These are phyloP conservation scores for Microglena sp. DNA, from an alignment of 139 green algal genomes.

Conservation along the genomic window DNA sequence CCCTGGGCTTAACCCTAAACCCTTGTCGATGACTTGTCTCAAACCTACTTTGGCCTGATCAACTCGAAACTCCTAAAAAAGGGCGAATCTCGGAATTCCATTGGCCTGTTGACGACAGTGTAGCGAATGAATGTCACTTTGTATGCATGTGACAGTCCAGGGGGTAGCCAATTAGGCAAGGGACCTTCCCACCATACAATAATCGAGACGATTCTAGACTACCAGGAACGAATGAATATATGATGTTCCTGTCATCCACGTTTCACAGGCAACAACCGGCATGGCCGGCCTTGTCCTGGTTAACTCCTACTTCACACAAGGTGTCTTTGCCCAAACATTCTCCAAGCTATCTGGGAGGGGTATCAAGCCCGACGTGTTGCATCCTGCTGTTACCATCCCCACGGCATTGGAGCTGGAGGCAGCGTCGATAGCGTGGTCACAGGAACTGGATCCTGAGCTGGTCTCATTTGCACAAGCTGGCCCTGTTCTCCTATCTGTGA, in stretches of 20 bases:
- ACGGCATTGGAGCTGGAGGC: constrained; percentile 23
- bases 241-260: not conserved
- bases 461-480: constrained; percentile 29
- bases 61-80: no score
- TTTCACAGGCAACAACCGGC: constrained; percentile 51
- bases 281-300: constrained; percentile 70
- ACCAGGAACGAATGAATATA: constrained; percentile 6
- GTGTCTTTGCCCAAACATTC: constrained; percentile 80
- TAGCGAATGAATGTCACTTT: no score
- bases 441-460: constrained; percentile 32
- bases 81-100: constrained; percentile 2
- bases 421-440: constrained; percentile 26
- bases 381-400: constrained; percentile 75
- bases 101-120: no score
- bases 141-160: no score
- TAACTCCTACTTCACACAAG: constrained; percentile 87
- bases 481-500: constrained; percentile 87
- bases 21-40: not conserved
- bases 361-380: constrained; percentile 50
- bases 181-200: no score
- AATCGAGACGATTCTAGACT: not conserved
- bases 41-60: no score
- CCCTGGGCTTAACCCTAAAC: not conserved
- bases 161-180: no score
- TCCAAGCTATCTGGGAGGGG: constrained; percentile 23